Evolutionary conservation across 2,329 filamentous ascomycete genomes (phyloP), one percentile per base, ranked within the genome.

Genomic region (Teratosphaeriaceae sp.): DNA sequence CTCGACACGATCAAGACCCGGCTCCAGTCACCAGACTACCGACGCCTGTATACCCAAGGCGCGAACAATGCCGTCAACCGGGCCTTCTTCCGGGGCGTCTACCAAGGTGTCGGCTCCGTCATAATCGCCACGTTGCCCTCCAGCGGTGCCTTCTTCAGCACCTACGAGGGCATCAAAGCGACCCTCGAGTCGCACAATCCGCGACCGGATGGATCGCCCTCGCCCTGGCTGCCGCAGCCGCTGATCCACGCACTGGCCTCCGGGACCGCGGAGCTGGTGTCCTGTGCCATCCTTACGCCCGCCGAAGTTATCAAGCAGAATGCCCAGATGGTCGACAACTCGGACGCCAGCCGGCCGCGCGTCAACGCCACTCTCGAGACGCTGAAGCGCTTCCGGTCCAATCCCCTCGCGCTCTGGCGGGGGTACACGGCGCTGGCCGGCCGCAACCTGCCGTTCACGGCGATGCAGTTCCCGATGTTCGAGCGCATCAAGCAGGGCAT

Each of bases 261-360:
- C 1, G 82, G 80, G 2, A 67, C 79, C 13, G 89, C 84, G 1
- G 89, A 96, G 65, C 76, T 88, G 53, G 85, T 88, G 2, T 89
- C 87, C 4, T 95, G 89, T 60, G 73, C 88, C 16, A 85, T 95
- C 47, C 76, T 95, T 26, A 90, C 88, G 0, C 89, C 88, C 0
- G 87, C 88, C 12, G 88, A 95, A 62, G 86, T 94, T 6, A 78
- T 95, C 50, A 95, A 96, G 68, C 88, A 94, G 61, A 95, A 95
- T 64, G 88, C 89, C 0, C 88, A 95, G 64, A 88, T 95, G 76
- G 71, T 92, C 1, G 70, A 70, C 56, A 57, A 49, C 18, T 52
- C 46, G 13, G 69, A 63, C 63, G 34, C 44, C 51, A 38, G 48
- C 33, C 40, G 45, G 3, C 36, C 59, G 12, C 46, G 59, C 9